Base-by-base conservation (phyloP, 192 early-diverging fungal species). In the Backusella sp. region DNA sequence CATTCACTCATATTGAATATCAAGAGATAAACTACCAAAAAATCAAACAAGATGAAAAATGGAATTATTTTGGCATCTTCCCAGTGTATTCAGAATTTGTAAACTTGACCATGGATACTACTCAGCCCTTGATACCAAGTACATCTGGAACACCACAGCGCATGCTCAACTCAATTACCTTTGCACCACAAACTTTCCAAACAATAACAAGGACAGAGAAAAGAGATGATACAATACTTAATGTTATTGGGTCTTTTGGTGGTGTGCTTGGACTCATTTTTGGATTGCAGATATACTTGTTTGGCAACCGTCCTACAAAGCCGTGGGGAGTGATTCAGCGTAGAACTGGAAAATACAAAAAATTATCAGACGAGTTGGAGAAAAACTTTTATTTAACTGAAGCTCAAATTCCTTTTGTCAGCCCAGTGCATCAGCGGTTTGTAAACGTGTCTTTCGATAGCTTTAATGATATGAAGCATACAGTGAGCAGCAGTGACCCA, bases 181-280 rank as follows among this genome's bases (percentile, higher is more conserved):
- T 62, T 28, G 26, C 21, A 14, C 68, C 68, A 37, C 9, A 35
- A 39, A 37, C 35, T 1, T 69, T 69, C 19, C 39, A 17, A 35
- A 37, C 1, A 69, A 69, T 41, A 21, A 69, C 35, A 37, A 69
- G 14, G 14, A 41, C 35, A 21, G 68, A 69, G 21, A 39, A 69
- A 36, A 36, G 35, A 69, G 68, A 69, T 23, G 4, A 32, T 44
- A 77, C 70, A 7, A 26, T 77, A 3, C 3, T 77, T 19, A 30
- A 66, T 30, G 23, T 59, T 8, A 15, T 73, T 70, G 76, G 69
- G 36, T 39, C 65, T 3, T 23, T 77, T 46, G 70, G 59, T 52
- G 65, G 76, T 52, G 49, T 77, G 5, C 26, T 77, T 56, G 39
- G 76, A 32, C 8, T 76, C 1, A 59, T 76, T 26, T 3, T 76